Percentiles rank a stretch among this genome's conserved stretches.
Conservation (phyloP, 179 eudicot genomes). For the Amaranthus tricolor region DNA sequence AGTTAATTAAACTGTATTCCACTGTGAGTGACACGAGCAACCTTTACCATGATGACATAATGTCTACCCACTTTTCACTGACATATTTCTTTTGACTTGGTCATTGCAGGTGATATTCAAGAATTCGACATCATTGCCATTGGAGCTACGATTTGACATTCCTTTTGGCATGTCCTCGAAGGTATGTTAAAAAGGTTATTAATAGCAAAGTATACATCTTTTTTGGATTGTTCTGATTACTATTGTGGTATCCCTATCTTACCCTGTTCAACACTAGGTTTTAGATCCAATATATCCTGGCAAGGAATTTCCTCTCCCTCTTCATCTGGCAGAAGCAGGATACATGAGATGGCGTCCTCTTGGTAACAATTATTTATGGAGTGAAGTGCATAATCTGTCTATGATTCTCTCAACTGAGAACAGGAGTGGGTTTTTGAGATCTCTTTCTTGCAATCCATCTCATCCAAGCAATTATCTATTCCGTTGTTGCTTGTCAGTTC, state of each 20-base stretch:
- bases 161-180: slow-evolving; percentile 91
- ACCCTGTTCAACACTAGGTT: slow-evolving; percentile 43
- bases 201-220: not conserved
- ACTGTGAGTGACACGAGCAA: slow-evolving; percentile 55
- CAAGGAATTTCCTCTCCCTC: slow-evolving; percentile 85
- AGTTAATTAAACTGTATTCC: slow-evolving; percentile 81
- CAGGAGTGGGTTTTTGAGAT: slow-evolving; percentile 68
- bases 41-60: slow-evolving; percentile 10
- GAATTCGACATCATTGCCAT: slow-evolving; percentile 75
- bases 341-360: slow-evolving; percentile 92
- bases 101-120: slow-evolving; percentile 70
- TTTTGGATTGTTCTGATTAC: not conserved
- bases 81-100: slow-evolving; percentile 6
- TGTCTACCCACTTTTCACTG: not conserved
- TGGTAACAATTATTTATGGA: slow-evolving; percentile 83
- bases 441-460: slow-evolving; percentile 95
- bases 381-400: slow-evolving; percentile 86
- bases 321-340: slow-evolving; percentile 97
- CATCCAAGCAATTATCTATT: slow-evolving; percentile 86
- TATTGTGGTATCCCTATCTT: not conserved
- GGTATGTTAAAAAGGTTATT: slow-evolving; percentile 41
- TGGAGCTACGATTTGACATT: slow-evolving; percentile 93
- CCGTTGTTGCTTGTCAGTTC: slow-evolving; percentile 89
- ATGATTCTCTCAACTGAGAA: slow-evolving; percentile 63
- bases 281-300: slow-evolving; percentile 90